Evolutionary conservation across 306 rosid species (phyloP).

Genomic region (Alnus rubra): DNA sequence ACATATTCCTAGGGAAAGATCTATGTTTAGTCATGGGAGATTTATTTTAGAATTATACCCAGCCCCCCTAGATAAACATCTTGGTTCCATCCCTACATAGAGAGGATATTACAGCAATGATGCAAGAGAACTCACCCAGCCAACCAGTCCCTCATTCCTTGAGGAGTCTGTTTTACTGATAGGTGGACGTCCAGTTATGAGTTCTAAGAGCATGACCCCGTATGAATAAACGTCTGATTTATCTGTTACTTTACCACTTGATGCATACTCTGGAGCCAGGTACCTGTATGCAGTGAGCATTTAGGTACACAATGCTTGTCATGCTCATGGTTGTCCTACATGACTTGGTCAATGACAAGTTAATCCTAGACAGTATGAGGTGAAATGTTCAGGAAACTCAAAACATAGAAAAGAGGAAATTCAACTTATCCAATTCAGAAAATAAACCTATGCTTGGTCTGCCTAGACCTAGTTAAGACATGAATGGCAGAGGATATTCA

Average conservation of each 20-base stretch:
- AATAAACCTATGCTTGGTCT: background rate
- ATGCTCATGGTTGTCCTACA: background rate
- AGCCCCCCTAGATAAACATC: no score
- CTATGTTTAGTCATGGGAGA: no score
- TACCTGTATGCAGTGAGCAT: slow-evolving; percentile 53
- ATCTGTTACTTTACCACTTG: slow-evolving; percentile 91
- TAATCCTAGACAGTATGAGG: background rate
- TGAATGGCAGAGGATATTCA: background rate
- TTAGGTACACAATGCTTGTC: background rate
- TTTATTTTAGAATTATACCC: no score
- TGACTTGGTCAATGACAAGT: background rate
- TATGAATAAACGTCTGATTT: slow-evolving; percentile 95
- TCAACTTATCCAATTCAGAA: background rate
- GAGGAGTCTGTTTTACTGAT: slow-evolving; percentile 60
- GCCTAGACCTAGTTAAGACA: background rate
- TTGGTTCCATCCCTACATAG: no score
- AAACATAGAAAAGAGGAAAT: background rate
- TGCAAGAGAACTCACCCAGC: slow-evolving; percentile 67
- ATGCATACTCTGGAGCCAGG: slow-evolving; percentile 96
- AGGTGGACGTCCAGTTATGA: slow-evolving; percentile 79
- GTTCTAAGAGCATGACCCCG: slow-evolving; percentile 93
- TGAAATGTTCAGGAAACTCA: background rate
- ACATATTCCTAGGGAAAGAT: no score
- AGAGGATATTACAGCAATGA: background rate
- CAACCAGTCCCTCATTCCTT: slow-evolving; percentile 83